Evolutionary conservation across 2,329 filamentous ascomycete species (phyloP), one percentile per base, ranked within the genome.

Genomic region (Rhinocladiella mackenziei): DNA sequence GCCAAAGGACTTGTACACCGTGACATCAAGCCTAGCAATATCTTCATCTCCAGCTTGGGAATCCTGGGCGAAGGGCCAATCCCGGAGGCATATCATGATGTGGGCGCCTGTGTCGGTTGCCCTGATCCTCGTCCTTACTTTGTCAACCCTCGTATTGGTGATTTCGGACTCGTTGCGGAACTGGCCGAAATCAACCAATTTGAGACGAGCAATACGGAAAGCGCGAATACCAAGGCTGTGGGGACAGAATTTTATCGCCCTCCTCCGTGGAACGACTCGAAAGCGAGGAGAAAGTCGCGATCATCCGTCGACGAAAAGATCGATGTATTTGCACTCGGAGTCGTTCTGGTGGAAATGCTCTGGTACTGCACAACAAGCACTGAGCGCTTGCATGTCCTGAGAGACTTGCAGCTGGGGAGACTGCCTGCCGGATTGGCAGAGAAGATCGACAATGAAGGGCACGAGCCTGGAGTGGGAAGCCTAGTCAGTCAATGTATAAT

Each of bases 11-110:
- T 84, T 35, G 72, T 83, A 0, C 81, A 85, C 55, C 76, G 81
- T 7, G 81, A 85, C 56, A 67, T 85, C 15, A 85, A 85, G 56
- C 81, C 81, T 0, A 77, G 75, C 2, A 85, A 85, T 53, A 76
- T 85, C 19, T 83, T 85, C 60, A 65, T 85, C 0, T 76, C 75
- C 2, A 58, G 71, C n/a, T 62, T 67, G 13, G 61, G 56, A 3
- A 58, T 61, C 2, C 19, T 60, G 51, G 17, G 51, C 55, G 58
- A 58, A 32, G 64, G 66, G 1, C 61, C 69, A 3, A 34, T 47
- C 9, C 64, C 74, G n/a, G 63, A 75, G 31, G 54, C 66, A 1
- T 83, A 78, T 46, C 53, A 56, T 6, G 52, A 56, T 5, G 46
- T 58, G 6, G 57, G 57, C 19, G 38, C 45, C 4, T 53, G 50